Percentiles rank a stretch among this genome's conserved stretches.
Conservation (phyloP, 2,329 filamentous ascomycete species). For the Ophiostoma quercus region DNA sequence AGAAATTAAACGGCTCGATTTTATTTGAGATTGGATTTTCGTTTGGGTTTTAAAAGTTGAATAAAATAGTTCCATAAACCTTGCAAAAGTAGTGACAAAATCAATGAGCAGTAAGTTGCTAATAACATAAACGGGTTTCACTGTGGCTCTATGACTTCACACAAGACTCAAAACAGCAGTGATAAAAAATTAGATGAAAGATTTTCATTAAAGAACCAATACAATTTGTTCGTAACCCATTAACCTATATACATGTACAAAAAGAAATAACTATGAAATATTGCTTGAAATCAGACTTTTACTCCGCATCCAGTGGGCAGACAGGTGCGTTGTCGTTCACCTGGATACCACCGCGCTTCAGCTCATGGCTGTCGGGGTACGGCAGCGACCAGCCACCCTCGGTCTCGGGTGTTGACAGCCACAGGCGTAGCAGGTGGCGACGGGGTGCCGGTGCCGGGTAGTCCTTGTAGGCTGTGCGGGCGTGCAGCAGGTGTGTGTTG, state of each 20-base stretch:
- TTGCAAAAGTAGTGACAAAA: no score
- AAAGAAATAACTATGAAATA: background rate
- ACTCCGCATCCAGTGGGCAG: conserved; percentile 73
- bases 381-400: conserved; percentile 84
- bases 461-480: conserved; percentile 69
- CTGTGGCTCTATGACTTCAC: no score
- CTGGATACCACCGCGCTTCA: conserved; percentile 85
- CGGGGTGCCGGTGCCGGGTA: conserved; percentile 61
- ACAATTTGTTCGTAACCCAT: conserved; percentile 10
- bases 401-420: conserved; percentile 73
- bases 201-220: background rate
- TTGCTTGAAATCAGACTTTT: conserved; percentile 39
- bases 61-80: no score
- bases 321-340: conserved; percentile 73
- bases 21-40: no score
- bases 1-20: no score
- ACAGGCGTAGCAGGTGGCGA: conserved; percentile 75
- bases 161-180: no score
- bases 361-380: conserved; percentile 73
- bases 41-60: no score
- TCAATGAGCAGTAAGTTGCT: no score
- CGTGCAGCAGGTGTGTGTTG: conserved; percentile 76
- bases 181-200: background rate
- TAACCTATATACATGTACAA: conserved; percentile 5
- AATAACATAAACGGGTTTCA: no score